Percentiles rank a stretch among this genome's conserved stretches.
Conservation (phyloP, 225 moss, liverwort and hornwort species). For the Pleurozium schreberi region DNA sequence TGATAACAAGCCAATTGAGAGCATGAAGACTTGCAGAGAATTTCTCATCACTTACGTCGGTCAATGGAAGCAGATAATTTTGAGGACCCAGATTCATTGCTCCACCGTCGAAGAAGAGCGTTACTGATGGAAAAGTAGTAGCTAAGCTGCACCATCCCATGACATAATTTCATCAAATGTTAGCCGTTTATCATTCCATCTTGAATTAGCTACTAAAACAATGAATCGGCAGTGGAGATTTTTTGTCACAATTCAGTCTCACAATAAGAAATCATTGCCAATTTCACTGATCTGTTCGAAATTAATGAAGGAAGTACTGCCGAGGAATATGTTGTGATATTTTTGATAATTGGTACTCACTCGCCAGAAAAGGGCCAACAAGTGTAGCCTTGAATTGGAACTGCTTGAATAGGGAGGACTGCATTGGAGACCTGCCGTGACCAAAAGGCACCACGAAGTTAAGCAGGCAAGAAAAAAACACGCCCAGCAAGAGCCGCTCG, state of each 20-base stretch:
- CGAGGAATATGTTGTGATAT: not conserved
- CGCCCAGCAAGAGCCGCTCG: not conserved
- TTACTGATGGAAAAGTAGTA: constrained; percentile 1
- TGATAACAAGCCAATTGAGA: not conserved
- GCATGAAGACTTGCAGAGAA: not conserved
- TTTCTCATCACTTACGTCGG: not conserved
- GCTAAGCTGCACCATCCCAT: constrained; percentile 2
- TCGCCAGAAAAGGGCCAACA: not conserved
- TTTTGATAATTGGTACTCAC: not conserved
- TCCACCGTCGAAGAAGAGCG: constrained; percentile 5
- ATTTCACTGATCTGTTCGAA: too few relatives aligned
- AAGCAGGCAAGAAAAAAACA: not conserved
- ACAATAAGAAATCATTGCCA: not conserved
- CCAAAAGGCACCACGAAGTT: not conserved
- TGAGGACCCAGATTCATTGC: constrained; percentile 12
- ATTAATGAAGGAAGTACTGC: too few relatives aligned
- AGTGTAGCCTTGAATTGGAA: not conserved
- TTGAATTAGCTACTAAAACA: not conserved
- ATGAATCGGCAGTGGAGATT: not conserved
- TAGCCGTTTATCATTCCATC: not conserved
- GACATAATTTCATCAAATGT: not conserved
- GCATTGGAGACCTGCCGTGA: not conserved
- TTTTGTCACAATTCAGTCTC: not conserved
- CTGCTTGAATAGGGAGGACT: not conserved
- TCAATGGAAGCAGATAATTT: not conserved